These are phyloP conservation scores for Agrocybe pediades DNA, from an alignment of 768 basidiomycete genomes.

Conservation along the genomic window DNA sequence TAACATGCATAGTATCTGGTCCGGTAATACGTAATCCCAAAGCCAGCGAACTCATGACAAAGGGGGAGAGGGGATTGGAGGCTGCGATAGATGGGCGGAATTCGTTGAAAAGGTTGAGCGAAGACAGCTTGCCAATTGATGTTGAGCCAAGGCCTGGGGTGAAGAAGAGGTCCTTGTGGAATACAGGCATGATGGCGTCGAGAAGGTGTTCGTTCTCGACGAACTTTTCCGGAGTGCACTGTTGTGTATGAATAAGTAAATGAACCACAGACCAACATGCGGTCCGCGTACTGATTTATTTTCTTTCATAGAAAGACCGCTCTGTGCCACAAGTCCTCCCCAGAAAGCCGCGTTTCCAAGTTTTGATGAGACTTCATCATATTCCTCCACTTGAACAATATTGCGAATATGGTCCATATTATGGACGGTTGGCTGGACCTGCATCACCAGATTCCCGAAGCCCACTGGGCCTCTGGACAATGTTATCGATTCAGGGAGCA, in stretches of 20 bases:
- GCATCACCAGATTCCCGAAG: neutral
- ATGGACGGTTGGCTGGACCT: neutral
- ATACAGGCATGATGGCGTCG: neutral
- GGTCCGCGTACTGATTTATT: neutral
- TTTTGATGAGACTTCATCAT: neutral
- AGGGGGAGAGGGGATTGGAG: neutral
- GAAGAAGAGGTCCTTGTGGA: neutral
- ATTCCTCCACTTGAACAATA: neutral
- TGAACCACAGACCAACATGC: neutral
- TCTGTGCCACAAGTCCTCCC: neutral
- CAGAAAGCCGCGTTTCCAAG: neutral
- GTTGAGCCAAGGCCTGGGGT: neutral
- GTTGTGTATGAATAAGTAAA: neutral
- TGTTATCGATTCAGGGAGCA: neutral
- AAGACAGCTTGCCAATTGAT: neutral
- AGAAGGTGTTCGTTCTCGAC: neutral
- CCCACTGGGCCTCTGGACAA: neutral
- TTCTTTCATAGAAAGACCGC: neutral
- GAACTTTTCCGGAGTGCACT: neutral
- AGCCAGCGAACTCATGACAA: neutral
- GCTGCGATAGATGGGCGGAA: neutral
- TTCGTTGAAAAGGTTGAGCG: neutral
- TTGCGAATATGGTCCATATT: neutral
- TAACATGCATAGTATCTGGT: neutral
- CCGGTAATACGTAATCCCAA: neutral